Evolutionary conservation across 148 eudicot genomes (phyloP).

Genomic region (Hydrangea macrophylla): DNA sequence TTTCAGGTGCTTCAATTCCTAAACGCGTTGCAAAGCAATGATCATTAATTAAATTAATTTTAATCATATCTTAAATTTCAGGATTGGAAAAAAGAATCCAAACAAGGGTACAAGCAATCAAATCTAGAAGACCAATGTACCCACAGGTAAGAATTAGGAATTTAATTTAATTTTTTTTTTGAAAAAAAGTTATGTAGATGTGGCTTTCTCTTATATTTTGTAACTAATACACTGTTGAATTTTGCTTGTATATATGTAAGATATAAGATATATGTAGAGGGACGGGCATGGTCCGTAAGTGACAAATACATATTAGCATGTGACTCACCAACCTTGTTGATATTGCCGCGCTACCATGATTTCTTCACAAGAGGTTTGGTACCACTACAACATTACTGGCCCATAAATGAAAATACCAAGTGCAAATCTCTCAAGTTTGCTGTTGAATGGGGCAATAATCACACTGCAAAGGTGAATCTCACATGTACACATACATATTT

Average conservation of each 20-base stretch:
- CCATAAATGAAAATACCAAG: constrained; percentile 35
- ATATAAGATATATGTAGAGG: constrained; percentile 63
- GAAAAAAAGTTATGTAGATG: not conserved
- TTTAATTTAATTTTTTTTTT: not conserved
- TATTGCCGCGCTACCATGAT: constrained; percentile 38
- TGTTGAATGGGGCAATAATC: constrained; percentile 38
- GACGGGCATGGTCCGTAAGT: constrained; percentile 77
- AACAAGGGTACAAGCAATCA: constrained; percentile 40
- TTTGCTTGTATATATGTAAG: constrained; percentile 16
- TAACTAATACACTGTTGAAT: not conserved
- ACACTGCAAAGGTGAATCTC: constrained; percentile 21
- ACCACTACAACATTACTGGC: constrained; percentile 58
- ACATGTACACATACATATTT: not conserved
- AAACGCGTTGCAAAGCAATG: too few relatives aligned
- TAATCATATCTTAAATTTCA: too few relatives aligned
- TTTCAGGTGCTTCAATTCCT: too few relatives aligned
- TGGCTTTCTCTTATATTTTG: too few relatives aligned
- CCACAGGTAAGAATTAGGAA: constrained; percentile 18
- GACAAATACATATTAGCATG: constrained; percentile 59
- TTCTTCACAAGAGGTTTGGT: constrained; percentile 45
- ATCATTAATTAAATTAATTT: too few relatives aligned
- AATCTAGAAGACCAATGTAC: constrained; percentile 51
- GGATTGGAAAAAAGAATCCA: constrained; percentile 34
- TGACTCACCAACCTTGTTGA: constrained; percentile 50
- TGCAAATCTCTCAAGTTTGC: constrained; percentile 48